Conservation (phyloP, 306 rosid genomes). For the Sophora flavescens region DNA sequence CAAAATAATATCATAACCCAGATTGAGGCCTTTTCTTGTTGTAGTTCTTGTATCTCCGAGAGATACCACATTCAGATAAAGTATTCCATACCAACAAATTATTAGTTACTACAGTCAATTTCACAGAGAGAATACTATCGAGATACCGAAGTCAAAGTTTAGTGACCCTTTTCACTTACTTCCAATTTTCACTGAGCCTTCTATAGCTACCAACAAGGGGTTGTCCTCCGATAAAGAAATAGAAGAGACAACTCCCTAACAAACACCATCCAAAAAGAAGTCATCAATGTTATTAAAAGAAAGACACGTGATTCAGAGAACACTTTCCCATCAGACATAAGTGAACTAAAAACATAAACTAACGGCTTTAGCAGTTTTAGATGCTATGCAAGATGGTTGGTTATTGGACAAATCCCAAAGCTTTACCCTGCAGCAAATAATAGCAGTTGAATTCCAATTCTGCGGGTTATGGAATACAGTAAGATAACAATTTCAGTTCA, state of each 20-base stretch:
- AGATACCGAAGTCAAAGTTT: conserved; percentile 23
- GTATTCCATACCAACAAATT: conserved; percentile 80
- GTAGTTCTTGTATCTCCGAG: conserved; percentile 60
- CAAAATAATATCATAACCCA: conserved; percentile 42
- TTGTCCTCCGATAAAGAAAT: conserved; percentile 78
- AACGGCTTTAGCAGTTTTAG: conserved; percentile 67
- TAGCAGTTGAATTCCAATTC: conserved; percentile 34
- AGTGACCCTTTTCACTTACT: conserved; percentile 55
- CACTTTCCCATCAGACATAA: not conserved
- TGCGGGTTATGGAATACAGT: conserved; percentile 1
- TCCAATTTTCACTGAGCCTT: conserved; percentile 84
- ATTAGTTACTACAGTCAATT: conserved; percentile 18
- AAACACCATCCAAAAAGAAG: conserved; percentile 42
- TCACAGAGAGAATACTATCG: conserved; percentile 12
- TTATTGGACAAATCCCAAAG: conserved; percentile 97
- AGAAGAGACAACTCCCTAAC: conserved; percentile 85
- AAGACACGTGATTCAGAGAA: not conserved
- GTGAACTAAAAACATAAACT: no score
- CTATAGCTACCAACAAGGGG: conserved; percentile 86
- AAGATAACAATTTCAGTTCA: conserved; percentile 25
- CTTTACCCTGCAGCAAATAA: conserved; percentile 68
- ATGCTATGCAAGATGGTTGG: conserved; percentile 79
- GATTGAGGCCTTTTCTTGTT: conserved; percentile 52
- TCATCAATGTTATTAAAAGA: conserved; percentile 22
- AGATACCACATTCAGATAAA: conserved; percentile 57